phyloP scores from a whole-genome alignment of 805 yeast species.

The Suhomyces kilbournensis region DNA sequence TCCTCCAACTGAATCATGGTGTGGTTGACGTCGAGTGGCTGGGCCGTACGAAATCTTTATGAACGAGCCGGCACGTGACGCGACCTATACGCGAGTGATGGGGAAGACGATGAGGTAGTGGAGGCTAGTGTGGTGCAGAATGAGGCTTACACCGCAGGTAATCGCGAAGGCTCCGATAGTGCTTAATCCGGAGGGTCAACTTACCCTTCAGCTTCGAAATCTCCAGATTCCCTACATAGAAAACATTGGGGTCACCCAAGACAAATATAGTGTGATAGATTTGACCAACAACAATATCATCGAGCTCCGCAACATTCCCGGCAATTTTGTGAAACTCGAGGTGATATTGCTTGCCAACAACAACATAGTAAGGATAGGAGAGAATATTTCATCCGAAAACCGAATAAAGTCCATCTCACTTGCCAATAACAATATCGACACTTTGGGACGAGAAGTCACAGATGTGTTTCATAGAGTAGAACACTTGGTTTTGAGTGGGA shows the following conservation, averaged over 20 bases:
- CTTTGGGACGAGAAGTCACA: slow-evolving; percentile 37
- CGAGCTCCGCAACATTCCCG: slow-evolving; percentile 50
- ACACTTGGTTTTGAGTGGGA: slow-evolving; percentile 53
- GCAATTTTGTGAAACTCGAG: slow-evolving; percentile 33
- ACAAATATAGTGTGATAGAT: slow-evolving; percentile 56
- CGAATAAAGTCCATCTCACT: slow-evolving; percentile 51
- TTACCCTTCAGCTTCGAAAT: slow-evolving; percentile 34
- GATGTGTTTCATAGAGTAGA: slow-evolving; percentile 38
- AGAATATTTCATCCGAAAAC: slow-evolving; percentile 33
- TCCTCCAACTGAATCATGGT: slow-evolving; percentile 38
- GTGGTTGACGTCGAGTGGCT: background rate
- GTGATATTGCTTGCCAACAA: slow-evolving; percentile 66
- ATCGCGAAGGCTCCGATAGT: slow-evolving; percentile 30
- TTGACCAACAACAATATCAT: slow-evolving; percentile 72
- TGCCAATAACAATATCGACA: slow-evolving; percentile 47
- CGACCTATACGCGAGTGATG: background rate
- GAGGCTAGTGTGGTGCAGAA: slow-evolving; percentile 7
- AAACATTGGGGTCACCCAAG: slow-evolving; percentile 30
- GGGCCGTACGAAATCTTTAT: background rate
- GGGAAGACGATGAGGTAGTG: background rate
- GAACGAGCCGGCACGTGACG: background rate
- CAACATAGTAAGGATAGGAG: slow-evolving; percentile 42
- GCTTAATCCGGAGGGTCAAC: slow-evolving; percentile 34
- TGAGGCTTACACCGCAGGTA: slow-evolving; percentile 35
- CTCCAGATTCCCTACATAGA: slow-evolving; percentile 33